Base-by-base conservation (phyloP, 805 yeast genomes). In the Grigorovia humatica region DNA sequence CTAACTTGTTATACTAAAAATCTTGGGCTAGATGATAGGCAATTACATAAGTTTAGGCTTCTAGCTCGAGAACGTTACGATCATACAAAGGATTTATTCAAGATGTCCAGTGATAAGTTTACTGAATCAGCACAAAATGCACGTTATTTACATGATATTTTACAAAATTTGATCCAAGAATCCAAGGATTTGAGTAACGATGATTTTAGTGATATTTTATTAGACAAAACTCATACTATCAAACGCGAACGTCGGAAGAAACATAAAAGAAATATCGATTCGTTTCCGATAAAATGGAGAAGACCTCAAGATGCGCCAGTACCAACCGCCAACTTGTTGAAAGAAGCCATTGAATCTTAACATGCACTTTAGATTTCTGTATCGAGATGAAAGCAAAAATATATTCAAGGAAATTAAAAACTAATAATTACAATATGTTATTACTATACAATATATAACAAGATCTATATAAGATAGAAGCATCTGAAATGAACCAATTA, bases 41-140 rank as follows among this genome's bases (percentile, higher is more conserved):
- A 81, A 61, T 64, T 73, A 42, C 96, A 85, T 65, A 90, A 90
- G 66, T 79, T 93, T 59, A 81, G 81, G 69, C 73, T 91, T 17
- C 70, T 91, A 56, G 81, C 95, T 2, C 95, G 89, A 23, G 76
- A 82, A 38, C 81, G 95, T 67, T 89, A 83, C 64, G 80, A 88
- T 66, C 74, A 75, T 56, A 69, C 70, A 38, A 76, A 76, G 1
- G 83, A 85, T 61, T 65, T 68, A 17, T 75, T 91, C 61, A 79
- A 77, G 57, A 78, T 89, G 68, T 74, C 87, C n/a, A 70, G 80
- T 38, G 82, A 78, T 49, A 76, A 76, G 59, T 87, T 76, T 66
- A 74, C 80, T 8, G 87, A 88, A 60, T 83, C 96, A 44, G 79
- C 95, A 1, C 97, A 91, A 69, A 93, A 93, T 69, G 85, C 91